phyloP scores from a whole-genome alignment of 1,284 basidiomycete genomes.

The Salmacisia buchloeana region DNA sequence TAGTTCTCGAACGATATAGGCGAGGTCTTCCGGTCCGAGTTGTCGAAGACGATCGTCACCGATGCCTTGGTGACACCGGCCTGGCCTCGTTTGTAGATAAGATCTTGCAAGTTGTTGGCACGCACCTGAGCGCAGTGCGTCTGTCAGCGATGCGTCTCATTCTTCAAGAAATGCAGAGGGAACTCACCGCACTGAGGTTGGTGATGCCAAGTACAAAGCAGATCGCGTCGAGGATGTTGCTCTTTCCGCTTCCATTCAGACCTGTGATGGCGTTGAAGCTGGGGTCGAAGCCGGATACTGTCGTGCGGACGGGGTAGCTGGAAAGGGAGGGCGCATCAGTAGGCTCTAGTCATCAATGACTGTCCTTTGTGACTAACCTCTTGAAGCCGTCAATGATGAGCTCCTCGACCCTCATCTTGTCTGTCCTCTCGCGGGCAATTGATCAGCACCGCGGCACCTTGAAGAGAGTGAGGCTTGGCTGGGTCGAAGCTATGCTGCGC shows the following conservation, averaged over 20 bases:
- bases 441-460: too few species aligned
- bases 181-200: conserved; percentile 55
- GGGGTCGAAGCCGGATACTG: conserved; percentile 88
- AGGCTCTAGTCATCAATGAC: not conserved
- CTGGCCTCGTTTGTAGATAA: conserved; percentile 96
- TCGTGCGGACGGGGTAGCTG: conserved; percentile 80
- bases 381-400: conserved; percentile 56
- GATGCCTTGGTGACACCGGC: conserved; percentile 95
- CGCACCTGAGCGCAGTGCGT: conserved; percentile 60
- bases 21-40: conserved; percentile 81
- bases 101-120: conserved; percentile 90
- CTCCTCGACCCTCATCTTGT: conserved; percentile 52
- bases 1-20: conserved; percentile 78
- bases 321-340: not conserved
- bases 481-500: too few species aligned
- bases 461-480: too few species aligned
- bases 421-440: too few species aligned
- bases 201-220: conserved; percentile 50
- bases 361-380: conserved; percentile 29
- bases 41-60: conserved; percentile 98
- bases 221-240: conserved; percentile 57
- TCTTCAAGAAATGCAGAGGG: conserved; percentile 94
- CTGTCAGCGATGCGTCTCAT: conserved; percentile 84
- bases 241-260: conserved; percentile 65
- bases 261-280: conserved; percentile 98